Percentiles rank a stretch among this genome's conserved stretches.
These are phyloP conservation scores for Beta corolliflora DNA, from an alignment of 179 eudicot genomes.

Conservation along the genomic window DNA sequence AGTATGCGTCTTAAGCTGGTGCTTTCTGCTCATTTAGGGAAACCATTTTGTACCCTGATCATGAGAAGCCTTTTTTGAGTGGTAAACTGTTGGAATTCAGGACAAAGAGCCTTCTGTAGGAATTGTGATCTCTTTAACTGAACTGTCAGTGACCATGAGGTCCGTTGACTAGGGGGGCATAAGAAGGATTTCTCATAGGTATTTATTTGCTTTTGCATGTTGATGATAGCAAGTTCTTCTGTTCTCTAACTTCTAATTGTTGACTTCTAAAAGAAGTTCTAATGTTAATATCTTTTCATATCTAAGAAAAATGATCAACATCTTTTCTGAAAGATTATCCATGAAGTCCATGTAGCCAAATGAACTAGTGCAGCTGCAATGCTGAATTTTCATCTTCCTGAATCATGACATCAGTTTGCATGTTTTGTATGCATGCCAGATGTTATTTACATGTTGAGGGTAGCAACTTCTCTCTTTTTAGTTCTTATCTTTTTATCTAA, in stretches of 20 bases:
- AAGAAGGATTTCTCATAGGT: not conserved
- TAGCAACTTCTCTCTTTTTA: not conserved
- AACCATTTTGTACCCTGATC: not conserved
- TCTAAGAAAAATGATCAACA: too few relatives aligned
- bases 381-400: too few relatives aligned
- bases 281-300: too few relatives aligned
- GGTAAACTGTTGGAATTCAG: not conserved
- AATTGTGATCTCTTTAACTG: not conserved
- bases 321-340: too few relatives aligned
- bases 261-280: too few relatives aligned
- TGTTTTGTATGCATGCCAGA: not conserved
- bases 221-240: too few relatives aligned
- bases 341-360: too few relatives aligned
- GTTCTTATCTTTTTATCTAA: not conserved
- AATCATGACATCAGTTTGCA: too few relatives aligned
- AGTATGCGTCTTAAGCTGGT: not conserved
- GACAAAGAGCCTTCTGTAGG: not conserved
- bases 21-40: not conserved
- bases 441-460: not conserved
- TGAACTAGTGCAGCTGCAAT: too few relatives aligned
- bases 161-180: not conserved
- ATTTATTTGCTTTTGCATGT: not conserved
- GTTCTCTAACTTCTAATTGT: too few relatives aligned
- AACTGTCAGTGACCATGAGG: not conserved
- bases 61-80: not conserved